phyloP scores from a whole-genome alignment of 2,329 filamentous ascomycete genomes.

The Colletotrichum sp. region DNA sequence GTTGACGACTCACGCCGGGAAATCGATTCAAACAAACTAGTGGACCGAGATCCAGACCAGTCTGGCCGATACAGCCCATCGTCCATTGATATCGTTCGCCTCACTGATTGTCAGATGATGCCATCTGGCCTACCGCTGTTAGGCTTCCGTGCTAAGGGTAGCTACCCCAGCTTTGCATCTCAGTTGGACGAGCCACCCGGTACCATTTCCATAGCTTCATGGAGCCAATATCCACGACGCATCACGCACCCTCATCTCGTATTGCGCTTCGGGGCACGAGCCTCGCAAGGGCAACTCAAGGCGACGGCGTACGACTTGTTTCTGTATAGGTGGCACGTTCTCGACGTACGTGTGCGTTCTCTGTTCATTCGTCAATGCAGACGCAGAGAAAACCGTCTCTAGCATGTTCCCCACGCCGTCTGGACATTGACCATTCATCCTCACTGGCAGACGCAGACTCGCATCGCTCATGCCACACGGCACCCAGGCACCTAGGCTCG shows the following conservation, averaged over 20 bases:
- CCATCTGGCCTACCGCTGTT: not conserved
- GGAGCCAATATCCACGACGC: not conserved
- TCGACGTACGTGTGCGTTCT: not conserved
- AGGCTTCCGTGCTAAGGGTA: not conserved
- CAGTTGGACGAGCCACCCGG: not conserved
- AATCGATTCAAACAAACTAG: not conserved
- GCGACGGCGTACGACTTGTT: not conserved
- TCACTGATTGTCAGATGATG: not conserved
- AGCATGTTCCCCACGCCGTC: not conserved
- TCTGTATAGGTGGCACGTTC: not conserved
- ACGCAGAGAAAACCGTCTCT: not conserved
- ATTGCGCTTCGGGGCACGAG: not conserved
- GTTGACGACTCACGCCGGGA: not conserved
- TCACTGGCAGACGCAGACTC: not conserved
- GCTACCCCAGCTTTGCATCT: conserved; percentile 12
- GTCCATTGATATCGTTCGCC: not conserved
- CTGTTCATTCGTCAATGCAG: not conserved
- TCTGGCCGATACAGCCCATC: not conserved
- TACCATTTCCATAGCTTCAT: not conserved
- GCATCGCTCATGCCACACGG: conserved; percentile 13
- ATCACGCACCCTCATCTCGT: not conserved
- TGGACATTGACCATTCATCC: not conserved
- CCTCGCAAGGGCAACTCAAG: not conserved
- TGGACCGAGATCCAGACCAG: conserved; percentile 9
- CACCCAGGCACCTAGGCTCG: not conserved